A percentile compares a stretch with the other conserved stretches of the same genome.
These are phyloP conservation scores for Mortierella hygrophila DNA, from an alignment of 192 early-diverging fungal genomes.

Conservation along the genomic window DNA sequence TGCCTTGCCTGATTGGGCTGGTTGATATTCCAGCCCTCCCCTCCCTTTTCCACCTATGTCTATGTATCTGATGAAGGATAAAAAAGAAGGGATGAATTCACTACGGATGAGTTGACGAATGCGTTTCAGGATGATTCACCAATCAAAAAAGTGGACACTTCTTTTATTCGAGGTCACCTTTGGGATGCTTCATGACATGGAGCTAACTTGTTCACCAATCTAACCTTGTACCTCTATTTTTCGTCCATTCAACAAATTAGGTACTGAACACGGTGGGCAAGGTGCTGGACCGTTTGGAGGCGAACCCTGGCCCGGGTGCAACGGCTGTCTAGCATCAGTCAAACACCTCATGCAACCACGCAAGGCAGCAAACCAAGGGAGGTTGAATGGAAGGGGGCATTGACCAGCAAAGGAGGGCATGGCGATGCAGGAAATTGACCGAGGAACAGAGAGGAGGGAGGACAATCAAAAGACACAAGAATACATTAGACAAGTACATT, in stretches of 20 bases:
- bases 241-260: neutral
- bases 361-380: too few species aligned
- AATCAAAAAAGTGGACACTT: neutral
- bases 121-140: neutral
- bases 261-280: neutral
- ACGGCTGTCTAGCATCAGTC: neutral
- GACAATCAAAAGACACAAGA: too few species aligned
- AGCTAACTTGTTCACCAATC: too few species aligned
- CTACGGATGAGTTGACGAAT: neutral
- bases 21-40: neutral
- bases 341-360: too few species aligned
- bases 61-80: neutral
- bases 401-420: too few species aligned
- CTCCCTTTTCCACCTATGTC: neutral
- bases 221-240: neutral
- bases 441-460: too few species aligned
- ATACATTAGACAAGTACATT: too few species aligned
- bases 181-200: too few species aligned
- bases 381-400: too few species aligned
- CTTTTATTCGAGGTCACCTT: neutral
- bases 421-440: too few species aligned
- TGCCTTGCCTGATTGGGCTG: neutral
- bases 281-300: neutral
- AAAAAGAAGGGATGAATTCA: neutral
- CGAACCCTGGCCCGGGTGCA: neutral